These are phyloP conservation scores for Cucurbita pepo DNA, from an alignment of 306 rosid genomes.

Conservation along the genomic window DNA sequence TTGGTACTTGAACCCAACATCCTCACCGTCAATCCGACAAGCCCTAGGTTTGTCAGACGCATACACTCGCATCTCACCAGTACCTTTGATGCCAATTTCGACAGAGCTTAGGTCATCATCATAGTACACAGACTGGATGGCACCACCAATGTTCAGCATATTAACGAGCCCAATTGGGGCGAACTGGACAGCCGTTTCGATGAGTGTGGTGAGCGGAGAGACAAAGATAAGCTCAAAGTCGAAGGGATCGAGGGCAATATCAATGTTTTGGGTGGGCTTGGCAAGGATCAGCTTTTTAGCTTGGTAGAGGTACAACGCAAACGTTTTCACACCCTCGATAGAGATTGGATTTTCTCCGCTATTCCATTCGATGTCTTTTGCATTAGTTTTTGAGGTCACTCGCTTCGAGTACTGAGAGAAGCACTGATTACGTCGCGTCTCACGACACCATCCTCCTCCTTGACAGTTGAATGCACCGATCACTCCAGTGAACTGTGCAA, in stretches of 20 bases:
- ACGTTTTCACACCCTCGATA: constrained; percentile 29
- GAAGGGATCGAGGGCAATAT: constrained; percentile 69
- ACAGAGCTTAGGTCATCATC: constrained; percentile 20
- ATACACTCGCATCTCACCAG: constrained; percentile 65
- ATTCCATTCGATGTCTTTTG: constrained; percentile 70
- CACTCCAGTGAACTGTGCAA: constrained; percentile 55
- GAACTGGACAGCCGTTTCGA: constrained; percentile 27
- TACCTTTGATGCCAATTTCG: constrained; percentile 47
- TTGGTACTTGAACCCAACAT: constrained; percentile 36
- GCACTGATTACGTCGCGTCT: constrained; percentile 57
- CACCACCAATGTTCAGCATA: constrained; percentile 85
- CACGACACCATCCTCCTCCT: constrained; percentile 90
- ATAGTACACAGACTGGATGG: constrained; percentile 41
- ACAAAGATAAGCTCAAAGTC: constrained; percentile 71
- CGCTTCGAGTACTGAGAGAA: constrained; percentile 39
- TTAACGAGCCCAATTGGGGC: constrained; percentile 78
- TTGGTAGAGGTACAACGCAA: constrained; percentile 50
- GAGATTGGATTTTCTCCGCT: constrained; percentile 44
- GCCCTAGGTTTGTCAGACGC: constrained; percentile 46
- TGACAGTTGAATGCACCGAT: constrained; percentile 87
- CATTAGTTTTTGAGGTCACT: constrained; percentile 38
- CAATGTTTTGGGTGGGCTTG: constrained; percentile 28
- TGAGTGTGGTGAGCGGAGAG: constrained; percentile 38
- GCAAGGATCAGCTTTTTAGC: constrained; percentile 47
- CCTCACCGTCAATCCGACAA: constrained; percentile 40